phyloP scores from a whole-genome alignment of 306 rosid species.

The Quercus engelmannii region DNA sequence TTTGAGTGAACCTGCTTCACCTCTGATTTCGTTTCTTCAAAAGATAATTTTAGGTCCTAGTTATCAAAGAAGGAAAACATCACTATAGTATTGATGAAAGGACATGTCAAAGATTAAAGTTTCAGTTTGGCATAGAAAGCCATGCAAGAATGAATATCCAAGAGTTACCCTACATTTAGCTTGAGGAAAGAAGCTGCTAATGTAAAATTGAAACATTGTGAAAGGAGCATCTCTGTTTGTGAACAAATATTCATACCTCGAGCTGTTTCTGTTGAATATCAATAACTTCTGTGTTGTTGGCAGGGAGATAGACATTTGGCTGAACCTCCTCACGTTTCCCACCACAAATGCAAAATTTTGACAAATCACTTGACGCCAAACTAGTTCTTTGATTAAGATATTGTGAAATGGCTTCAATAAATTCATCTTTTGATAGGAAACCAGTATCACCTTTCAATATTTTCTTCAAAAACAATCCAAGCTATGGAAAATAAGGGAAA shows the following conservation, averaged over 20 bases:
- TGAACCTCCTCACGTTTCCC: conserved; percentile 46
- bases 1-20: conserved; percentile 56
- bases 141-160: not conserved
- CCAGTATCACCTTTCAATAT: conserved; percentile 55
- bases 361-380: conserved; percentile 61
- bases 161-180: not conserved
- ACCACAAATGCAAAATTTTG: conserved; percentile 71
- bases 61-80: conserved; percentile 3
- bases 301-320: conserved; percentile 23
- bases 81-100: not conserved
- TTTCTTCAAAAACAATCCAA: conserved; percentile 77
- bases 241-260: conserved; percentile 41
- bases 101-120: not conserved
- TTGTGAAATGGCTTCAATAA: conserved; percentile 56
- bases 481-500: conserved; percentile 40
- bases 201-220: conserved; percentile 1
- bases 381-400: conserved; percentile 65
- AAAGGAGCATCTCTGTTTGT: not conserved
- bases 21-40: conserved; percentile 53
- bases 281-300: conserved; percentile 40
- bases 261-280: conserved; percentile 67
- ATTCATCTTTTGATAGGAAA: conserved; percentile 56
- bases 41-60: conserved; percentile 61
- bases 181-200: not conserved
- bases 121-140: not conserved